A percentile compares a stretch with the other conserved stretches of the same genome.
Conservation (phyloP, 163 green algal species). For the Prototheca cutis region DNA sequence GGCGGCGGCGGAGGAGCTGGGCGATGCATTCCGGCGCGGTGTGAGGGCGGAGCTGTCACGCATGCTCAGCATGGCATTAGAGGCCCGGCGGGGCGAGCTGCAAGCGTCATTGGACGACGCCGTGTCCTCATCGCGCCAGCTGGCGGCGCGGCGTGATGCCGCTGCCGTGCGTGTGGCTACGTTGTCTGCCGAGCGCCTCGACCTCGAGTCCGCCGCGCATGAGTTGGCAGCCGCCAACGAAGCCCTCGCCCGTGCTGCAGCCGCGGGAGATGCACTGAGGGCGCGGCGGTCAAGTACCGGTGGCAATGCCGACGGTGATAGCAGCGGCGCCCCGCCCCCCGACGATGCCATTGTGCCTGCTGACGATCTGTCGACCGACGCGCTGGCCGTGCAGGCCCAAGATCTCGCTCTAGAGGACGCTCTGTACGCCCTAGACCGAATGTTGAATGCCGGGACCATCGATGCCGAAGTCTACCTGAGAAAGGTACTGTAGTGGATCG, state of each 20-base stretch:
- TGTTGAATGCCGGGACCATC: constrained; percentile 43
- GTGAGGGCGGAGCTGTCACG: constrained; percentile 11
- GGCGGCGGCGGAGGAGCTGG: background rate
- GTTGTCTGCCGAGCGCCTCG: constrained; percentile 47
- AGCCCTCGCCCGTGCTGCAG: constrained; percentile 58
- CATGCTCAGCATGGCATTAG: constrained; percentile 4
- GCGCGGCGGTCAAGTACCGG: too few species aligned
- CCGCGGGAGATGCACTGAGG: constrained; percentile 41
- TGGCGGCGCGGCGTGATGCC: constrained; percentile 9
- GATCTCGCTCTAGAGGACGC: constrained; percentile 79
- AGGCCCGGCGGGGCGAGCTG: constrained; percentile 23
- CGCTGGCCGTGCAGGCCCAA: constrained; percentile 53
- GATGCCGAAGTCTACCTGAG: constrained; percentile 65
- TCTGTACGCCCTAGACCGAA: constrained; percentile 68
- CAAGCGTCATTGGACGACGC: constrained; percentile 27
- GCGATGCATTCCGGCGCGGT: constrained; percentile 3
- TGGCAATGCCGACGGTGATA: too few species aligned
- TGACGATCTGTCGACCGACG: constrained; percentile 59
- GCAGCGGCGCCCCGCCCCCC: background rate
- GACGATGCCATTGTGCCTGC: constrained; percentile 49
- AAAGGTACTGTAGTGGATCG: constrained; percentile 33
- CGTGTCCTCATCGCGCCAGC: background rate
- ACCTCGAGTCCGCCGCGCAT: constrained; percentile 49
- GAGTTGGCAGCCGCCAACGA: constrained; percentile 40
- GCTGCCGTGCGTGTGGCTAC: constrained; percentile 19